Percentiles rank a stretch among this genome's conserved stretches.
Evolutionary conservation across 768 basidiomycete species (phyloP).

Genomic region (Grammothele lineata): DNA sequence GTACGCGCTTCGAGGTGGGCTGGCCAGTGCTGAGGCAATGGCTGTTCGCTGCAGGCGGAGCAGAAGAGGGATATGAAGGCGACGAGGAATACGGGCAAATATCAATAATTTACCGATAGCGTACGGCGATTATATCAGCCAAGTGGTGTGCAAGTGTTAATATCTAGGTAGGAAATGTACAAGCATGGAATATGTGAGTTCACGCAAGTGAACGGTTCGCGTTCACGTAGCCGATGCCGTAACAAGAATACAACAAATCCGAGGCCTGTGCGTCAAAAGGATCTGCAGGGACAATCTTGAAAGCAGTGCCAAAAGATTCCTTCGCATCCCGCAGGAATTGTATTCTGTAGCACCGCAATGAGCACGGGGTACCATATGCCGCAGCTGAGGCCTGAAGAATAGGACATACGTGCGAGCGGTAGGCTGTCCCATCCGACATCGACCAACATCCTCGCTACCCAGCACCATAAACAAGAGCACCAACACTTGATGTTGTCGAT

Average conservation of each 20-base stretch:
- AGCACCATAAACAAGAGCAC: conserved; percentile 89
- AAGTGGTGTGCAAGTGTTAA: no score
- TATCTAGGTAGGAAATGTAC: no score
- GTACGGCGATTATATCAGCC: no score
- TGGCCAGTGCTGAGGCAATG: conserved; percentile 80
- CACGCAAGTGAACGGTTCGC: conserved; percentile 74
- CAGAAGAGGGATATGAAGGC: conserved; percentile 50
- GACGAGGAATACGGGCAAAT: conserved; percentile 67
- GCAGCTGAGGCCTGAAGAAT: no score
- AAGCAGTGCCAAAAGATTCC: conserved; percentile 83
- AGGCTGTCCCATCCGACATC: conserved; percentile 81
- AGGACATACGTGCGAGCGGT: conserved; percentile 62
- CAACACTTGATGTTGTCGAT: conserved; percentile 82
- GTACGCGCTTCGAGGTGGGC: conserved; percentile 74
- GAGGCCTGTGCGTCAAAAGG: conserved; percentile 44
- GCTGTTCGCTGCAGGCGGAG: conserved; percentile 57
- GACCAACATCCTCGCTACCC: conserved; percentile 96
- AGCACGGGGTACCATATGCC: not conserved
- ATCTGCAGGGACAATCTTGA: conserved; percentile 77
- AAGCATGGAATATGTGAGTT: not conserved
- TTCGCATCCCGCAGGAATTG: conserved; percentile 86
- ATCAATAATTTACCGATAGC: conserved; percentile 68
- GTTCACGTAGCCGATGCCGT: conserved; percentile 90
- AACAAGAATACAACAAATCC: conserved; percentile 82
- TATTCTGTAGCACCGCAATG: conserved; percentile 47